phyloP scores from a whole-genome alignment of 352 stramenopile species.

The Phytophthora boehmeriae region DNA sequence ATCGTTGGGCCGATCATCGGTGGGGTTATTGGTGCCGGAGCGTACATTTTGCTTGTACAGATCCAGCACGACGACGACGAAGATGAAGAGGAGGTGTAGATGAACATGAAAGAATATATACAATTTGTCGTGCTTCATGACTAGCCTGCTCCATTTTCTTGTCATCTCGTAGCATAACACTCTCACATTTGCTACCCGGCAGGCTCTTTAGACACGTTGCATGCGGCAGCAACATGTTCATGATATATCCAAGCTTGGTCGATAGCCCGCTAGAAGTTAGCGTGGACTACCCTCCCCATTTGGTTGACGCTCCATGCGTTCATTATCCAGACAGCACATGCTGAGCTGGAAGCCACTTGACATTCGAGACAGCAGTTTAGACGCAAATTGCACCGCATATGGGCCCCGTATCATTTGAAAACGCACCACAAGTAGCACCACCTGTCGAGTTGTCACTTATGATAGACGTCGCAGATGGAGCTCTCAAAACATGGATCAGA shows the following conservation, averaged over 20 bases:
- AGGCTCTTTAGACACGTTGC: no score
- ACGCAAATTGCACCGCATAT: conserved; percentile 10
- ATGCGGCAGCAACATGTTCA: not conserved
- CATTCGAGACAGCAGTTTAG: conserved; percentile 7
- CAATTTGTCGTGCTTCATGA: not conserved
- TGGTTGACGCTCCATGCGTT: not conserved
- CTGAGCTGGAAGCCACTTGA: conserved; percentile 3
- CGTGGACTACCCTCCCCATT: not conserved
- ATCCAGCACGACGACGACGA: conserved; percentile 50
- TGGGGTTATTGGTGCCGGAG: conserved; percentile 42
- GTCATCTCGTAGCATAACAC: no score
- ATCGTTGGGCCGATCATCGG: conserved; percentile 53
- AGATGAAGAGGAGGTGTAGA: conserved; percentile 17
- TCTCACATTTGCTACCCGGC: no score
- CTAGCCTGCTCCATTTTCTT: not conserved
- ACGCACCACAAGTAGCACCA: conserved; percentile 21
- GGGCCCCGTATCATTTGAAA: conserved; percentile 14
- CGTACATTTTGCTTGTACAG: conserved; percentile 56
- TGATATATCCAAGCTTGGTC: not conserved
- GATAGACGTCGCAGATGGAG: conserved; percentile 4
- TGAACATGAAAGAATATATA: conserved; percentile 2
- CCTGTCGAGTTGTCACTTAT: conserved; percentile 22
- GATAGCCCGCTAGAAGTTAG: no score
- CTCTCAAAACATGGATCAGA: conserved; percentile 1
- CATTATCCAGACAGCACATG: conserved; percentile 2